Percentiles rank a stretch among this genome's conserved stretches.
These are phyloP conservation scores for Wickerhamomyces ciferrii DNA, from an alignment of 805 yeast species.

Conservation along the genomic window DNA sequence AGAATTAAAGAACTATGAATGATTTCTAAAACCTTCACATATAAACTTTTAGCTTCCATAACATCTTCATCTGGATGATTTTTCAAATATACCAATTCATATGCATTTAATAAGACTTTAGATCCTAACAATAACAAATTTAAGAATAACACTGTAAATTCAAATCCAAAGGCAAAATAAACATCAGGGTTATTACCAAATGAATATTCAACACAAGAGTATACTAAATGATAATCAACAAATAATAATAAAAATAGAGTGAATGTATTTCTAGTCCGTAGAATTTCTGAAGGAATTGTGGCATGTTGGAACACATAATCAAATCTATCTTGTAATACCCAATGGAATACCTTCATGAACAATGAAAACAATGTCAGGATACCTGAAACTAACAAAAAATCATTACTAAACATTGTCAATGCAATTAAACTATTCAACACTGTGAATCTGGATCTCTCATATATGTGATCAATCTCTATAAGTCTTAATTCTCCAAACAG, in stretches of 20 bases:
- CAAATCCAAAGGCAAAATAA: constrained; percentile 68
- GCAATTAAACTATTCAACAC: constrained; percentile 59
- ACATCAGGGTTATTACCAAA: constrained; percentile 41
- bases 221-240: constrained; percentile 48
- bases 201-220: constrained; percentile 43
- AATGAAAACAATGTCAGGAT: constrained; percentile 34
- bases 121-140: constrained; percentile 42
- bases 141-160: constrained; percentile 59
- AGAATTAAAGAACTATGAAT: constrained; percentile 43
- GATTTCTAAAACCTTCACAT: constrained; percentile 53
- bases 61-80: constrained; percentile 49
- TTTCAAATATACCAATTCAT: constrained; percentile 48
- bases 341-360: constrained; percentile 66
- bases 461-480: constrained; percentile 71
- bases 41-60: constrained; percentile 69
- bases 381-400: constrained; percentile 38
- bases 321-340: constrained; percentile 52
- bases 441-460: constrained; percentile 60
- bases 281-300: constrained; percentile 25
- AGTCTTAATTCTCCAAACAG: constrained; percentile 73
- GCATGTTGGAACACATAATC: constrained; percentile 42
- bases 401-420: constrained; percentile 46
- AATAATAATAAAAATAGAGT: constrained; percentile 39
- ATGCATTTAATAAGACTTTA: constrained; percentile 44
- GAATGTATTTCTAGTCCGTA: constrained; percentile 36